phyloP scores from a whole-genome alignment of 163 green algal genomes.

The Prototheca cutis region DNA sequence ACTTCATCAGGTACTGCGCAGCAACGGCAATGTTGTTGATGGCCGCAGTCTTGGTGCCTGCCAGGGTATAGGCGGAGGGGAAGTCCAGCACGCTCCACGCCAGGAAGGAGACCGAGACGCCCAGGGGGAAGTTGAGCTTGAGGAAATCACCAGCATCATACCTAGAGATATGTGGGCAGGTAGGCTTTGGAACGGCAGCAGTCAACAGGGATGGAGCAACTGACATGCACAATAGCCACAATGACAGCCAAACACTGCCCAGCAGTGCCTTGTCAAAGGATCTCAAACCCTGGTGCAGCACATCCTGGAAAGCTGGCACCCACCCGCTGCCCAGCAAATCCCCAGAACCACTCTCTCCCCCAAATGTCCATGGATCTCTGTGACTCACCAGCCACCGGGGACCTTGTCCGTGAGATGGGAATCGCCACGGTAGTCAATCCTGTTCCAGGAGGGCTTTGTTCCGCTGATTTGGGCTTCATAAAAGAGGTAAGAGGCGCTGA shows the following conservation, averaged over 20 bases:
- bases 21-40: conserved; percentile 8
- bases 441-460: conserved; percentile 2
- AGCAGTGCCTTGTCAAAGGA: no score
- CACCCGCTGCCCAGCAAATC: no score
- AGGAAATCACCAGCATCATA: conserved; percentile 19
- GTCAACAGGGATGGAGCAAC: no score
- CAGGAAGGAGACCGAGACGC: conserved; percentile 6
- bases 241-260: no score
- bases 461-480: conserved; percentile 14
- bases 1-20: conserved; percentile 19
- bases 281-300: no score
- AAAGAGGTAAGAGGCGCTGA: background rate
- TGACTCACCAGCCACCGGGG: conserved; percentile 6
- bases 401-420: conserved; percentile 8
- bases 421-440: conserved; percentile 6
- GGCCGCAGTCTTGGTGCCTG: background rate
- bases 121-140: conserved; percentile 19
- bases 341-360: no score
- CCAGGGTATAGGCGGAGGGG: conserved; percentile 4
- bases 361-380: no score
- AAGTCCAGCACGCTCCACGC: conserved; percentile 18
- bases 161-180: no score
- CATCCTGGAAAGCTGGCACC: no score
- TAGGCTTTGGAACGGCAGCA: no score
- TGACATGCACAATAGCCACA: no score